Percentiles rank a stretch among this genome's conserved stretches.
These are phyloP conservation scores for Vanilla planifolia DNA, from an alignment of 106 monocot genomes.

Conservation along the genomic window DNA sequence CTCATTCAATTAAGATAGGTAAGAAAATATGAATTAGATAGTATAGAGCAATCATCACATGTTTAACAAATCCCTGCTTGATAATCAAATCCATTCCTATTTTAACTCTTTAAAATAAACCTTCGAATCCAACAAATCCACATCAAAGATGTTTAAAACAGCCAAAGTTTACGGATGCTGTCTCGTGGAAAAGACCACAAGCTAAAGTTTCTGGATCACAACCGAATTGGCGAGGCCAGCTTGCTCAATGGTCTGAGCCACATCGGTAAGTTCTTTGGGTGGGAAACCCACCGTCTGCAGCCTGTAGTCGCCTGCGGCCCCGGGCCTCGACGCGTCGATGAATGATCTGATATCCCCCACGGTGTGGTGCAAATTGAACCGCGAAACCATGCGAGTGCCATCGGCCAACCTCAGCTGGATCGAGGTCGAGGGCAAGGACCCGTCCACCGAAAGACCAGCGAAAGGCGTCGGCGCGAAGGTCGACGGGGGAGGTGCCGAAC, in stretches of 20 bases:
- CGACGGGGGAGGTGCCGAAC: conserved; percentile 2
- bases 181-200: too few species aligned
- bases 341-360: conserved; percentile 69
- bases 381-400: conserved; percentile 77
- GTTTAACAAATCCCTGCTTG: too few species aligned
- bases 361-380: conserved; percentile 69
- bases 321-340: conserved; percentile 70
- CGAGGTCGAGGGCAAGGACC: conserved; percentile 65
- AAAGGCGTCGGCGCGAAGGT: conserved; percentile 14
- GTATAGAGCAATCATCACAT: too few species aligned
- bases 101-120: too few species aligned
- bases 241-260: conserved; percentile 49
- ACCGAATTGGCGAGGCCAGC: conserved; percentile 87
- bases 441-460: conserved; percentile 48
- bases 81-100: too few species aligned
- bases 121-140: too few species aligned
- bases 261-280: conserved; percentile 70
- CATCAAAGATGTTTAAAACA: too few species aligned
- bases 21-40: too few species aligned
- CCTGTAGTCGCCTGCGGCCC: conserved; percentile 30
- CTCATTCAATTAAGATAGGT: too few species aligned
- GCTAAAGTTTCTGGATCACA: conserved; percentile 73
- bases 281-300: conserved; percentile 85
- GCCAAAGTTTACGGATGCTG: too few species aligned
- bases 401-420: conserved; percentile 78